Conservation (phyloP, 805 yeast species). For the Saturnispora sanitii region DNA sequence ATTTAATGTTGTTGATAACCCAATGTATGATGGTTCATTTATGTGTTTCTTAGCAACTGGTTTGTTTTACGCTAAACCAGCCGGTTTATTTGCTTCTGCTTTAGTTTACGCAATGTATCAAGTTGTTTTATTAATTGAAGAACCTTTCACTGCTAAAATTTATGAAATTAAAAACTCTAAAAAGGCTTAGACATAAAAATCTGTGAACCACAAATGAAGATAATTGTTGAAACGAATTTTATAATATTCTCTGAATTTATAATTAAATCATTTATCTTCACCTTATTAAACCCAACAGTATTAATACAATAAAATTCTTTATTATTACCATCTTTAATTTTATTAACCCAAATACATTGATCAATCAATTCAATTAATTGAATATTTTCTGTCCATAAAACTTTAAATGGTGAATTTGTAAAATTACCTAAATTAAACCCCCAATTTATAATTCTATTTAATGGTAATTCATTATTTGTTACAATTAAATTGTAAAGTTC, state of each 20-base stretch:
- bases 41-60: slow-evolving; percentile 87
- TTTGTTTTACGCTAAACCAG: slow-evolving; percentile 78
- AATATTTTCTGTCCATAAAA: slow-evolving; percentile 1
- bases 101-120: slow-evolving; percentile 75
- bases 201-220: slow-evolving; percentile 6
- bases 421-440: background rate
- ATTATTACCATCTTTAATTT: slow-evolving; percentile 4
- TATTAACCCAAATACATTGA: slow-evolving; percentile 6
- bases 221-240: slow-evolving; percentile 4
- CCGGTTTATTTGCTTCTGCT: slow-evolving; percentile 66
- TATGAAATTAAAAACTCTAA: slow-evolving; percentile 38
- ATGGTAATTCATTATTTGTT: slow-evolving; percentile 1
- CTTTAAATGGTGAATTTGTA: background rate
- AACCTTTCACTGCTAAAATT: slow-evolving; percentile 89
- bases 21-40: slow-evolving; percentile 94
- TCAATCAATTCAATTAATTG: background rate
- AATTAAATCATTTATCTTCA: slow-evolving; percentile 5
- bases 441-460: slow-evolving; percentile 5
- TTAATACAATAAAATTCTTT: slow-evolving; percentile 4
- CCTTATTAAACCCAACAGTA: slow-evolving; percentile 4
- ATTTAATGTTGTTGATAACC: slow-evolving; percentile 81
- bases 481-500: slow-evolving; percentile 1
- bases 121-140: slow-evolving; percentile 81
- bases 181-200: slow-evolving; percentile 5
- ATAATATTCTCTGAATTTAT: slow-evolving; percentile 3